Percentiles rank a stretch among this genome's conserved stretches.
Conservation (phyloP, 169 alveolate genomes). For the Plasmodium cynomolgi region DNA sequence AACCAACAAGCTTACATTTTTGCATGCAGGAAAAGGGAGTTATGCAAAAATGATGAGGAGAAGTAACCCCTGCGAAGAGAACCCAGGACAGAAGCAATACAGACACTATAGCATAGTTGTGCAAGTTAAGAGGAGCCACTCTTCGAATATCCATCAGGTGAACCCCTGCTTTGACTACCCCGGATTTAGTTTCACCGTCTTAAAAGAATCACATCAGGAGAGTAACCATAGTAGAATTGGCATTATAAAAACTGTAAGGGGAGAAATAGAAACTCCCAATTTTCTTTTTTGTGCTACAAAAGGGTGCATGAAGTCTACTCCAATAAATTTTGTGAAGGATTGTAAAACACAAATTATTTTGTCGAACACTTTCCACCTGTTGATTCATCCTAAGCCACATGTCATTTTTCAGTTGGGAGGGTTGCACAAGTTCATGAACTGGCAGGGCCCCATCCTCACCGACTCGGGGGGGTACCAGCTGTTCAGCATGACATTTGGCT, state of each 20-base stretch:
- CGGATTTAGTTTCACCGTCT: slow-evolving; percentile 20
- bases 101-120: neutral
- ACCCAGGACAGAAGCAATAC: neutral
- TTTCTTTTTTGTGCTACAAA: slow-evolving; percentile 99
- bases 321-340: slow-evolving; percentile 79
- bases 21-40: neutral
- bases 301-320: slow-evolving; percentile 91
- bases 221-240: slow-evolving; percentile 90
- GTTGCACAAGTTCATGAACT: slow-evolving; percentile 94
- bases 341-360: slow-evolving; percentile 80
- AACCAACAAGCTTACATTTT: neutral
- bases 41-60: neutral
- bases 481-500: slow-evolving; percentile 87
- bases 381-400: slow-evolving; percentile 96
- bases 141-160: neutral
- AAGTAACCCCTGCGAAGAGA: neutral
- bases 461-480: slow-evolving; percentile 98
- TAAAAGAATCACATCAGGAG: slow-evolving; percentile 18
- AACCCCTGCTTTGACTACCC: slow-evolving; percentile 10
- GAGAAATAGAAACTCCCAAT: slow-evolving; percentile 95
- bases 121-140: neutral
- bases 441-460: slow-evolving; percentile 95
- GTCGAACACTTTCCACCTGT: slow-evolving; percentile 98
- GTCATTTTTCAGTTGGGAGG: slow-evolving; percentile 93
- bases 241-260: slow-evolving; percentile 94